Evolutionary conservation across 441 rosid species (phyloP).

Genomic region (Aleurites moluccanus): DNA sequence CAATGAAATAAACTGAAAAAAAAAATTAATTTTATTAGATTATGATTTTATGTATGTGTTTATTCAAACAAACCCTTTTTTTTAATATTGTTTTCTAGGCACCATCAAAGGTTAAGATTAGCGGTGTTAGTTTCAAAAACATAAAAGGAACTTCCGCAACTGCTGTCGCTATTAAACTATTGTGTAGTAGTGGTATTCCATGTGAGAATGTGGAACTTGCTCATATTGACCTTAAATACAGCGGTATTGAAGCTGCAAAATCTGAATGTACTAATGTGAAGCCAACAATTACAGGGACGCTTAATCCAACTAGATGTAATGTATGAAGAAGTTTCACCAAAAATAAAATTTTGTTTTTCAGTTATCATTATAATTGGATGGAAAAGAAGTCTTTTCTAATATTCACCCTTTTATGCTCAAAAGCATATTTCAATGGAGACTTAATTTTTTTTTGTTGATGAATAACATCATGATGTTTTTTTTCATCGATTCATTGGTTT

Average conservation of each 20-base stretch:
- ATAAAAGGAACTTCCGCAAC: neutral
- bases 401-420: too few species aligned
- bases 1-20: too few species aligned
- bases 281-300: neutral
- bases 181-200: neutral
- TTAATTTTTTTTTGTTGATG: too few species aligned
- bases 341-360: too few species aligned
- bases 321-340: neutral
- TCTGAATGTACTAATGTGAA: neutral
- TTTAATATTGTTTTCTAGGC: neutral
- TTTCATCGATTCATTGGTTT: too few species aligned
- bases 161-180: neutral
- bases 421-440: too few species aligned
- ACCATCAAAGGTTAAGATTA: neutral
- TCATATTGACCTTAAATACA: neutral
- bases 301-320: neutral
- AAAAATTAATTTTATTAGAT: too few species aligned
- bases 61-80: neutral
- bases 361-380: too few species aligned
- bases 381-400: too few species aligned
- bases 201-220: neutral
- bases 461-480: too few species aligned
- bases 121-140: neutral
- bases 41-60: too few species aligned
- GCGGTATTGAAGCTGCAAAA: neutral